Evolutionary conservation across 2,329 filamentous ascomycete genomes (phyloP).

Genomic region (Pseudogymnoascus sp.): DNA sequence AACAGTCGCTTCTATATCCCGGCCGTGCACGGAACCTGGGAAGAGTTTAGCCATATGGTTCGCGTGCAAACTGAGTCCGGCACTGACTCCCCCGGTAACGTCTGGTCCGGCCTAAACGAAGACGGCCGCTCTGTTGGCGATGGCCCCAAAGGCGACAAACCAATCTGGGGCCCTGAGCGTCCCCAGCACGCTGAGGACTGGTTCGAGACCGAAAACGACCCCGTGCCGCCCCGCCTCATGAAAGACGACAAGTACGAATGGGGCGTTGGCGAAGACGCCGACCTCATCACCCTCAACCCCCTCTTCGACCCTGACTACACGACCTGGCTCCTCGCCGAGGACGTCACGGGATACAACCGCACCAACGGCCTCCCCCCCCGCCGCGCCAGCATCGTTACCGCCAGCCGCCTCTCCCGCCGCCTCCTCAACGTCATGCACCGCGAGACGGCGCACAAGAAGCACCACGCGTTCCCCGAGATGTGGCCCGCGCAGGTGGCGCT

Average conservation of each 20-base stretch:
- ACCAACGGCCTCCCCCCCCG: slow-evolving; percentile 57
- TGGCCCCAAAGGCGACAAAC: slow-evolving; percentile 42
- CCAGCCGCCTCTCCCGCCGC: slow-evolving; percentile 71
- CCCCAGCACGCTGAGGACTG: slow-evolving; percentile 60
- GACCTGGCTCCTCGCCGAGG: slow-evolving; percentile 71
- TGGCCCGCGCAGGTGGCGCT: slow-evolving; percentile 83
- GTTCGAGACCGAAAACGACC: slow-evolving; percentile 65
- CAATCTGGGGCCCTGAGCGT: slow-evolving; percentile 78
- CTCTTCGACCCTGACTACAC: slow-evolving; percentile 86
- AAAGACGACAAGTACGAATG: slow-evolving; percentile 76
- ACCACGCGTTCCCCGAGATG: slow-evolving; percentile 94
- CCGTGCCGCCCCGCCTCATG: slow-evolving; percentile 59
- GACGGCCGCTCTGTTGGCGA: slow-evolving; percentile 25
- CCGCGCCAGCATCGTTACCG: slow-evolving; percentile 81
- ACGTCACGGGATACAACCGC: slow-evolving; percentile 77
- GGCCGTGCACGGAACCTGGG: slow-evolving; percentile 66
- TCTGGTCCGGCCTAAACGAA: slow-evolving; percentile 47
- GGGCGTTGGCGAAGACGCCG: slow-evolving; percentile 85
- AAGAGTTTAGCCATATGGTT: slow-evolving; percentile 70
- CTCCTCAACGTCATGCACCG: slow-evolving; percentile 83
- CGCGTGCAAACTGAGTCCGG: slow-evolving; percentile 68
- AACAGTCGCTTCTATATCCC: slow-evolving; percentile 72
- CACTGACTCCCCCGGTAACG: slow-evolving; percentile 54
- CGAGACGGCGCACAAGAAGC: slow-evolving; percentile 75
- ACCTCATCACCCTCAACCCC: slow-evolving; percentile 85